Evolutionary conservation across 306 rosid species (phyloP), one percentile per base, ranked within the genome.

Genomic region (Coriaria nepalensis): DNA sequence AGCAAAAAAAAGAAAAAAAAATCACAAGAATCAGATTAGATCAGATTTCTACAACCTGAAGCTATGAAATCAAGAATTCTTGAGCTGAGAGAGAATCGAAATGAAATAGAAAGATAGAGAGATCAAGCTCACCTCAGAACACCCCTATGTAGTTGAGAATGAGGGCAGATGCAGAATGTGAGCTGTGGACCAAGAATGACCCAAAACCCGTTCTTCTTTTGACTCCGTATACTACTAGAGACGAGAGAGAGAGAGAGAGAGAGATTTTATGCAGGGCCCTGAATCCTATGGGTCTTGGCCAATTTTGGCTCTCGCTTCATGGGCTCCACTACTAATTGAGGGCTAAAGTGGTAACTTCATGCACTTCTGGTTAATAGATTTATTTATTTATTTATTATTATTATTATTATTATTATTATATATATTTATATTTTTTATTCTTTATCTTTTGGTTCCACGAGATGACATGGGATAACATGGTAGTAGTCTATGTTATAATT

Each of bases 51-150:
- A 15, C 15, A 5, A 45, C 49, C 49, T 43, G 7, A 52, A 37
- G 37, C 32, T 5, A 34, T 6, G 8, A 8, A 52, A 52, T 2
- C 35, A 6, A 0, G 35, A 57, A 47, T 46, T 37, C 6, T n/a
- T 10, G 2, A 47, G 40, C 33, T 20, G 29, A 20, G 29, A 20
- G 29, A 20, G 29, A 20, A 20, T 20, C 29, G 3, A 20, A 20
- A 20, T 20, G 49, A 45, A 45, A 45, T 45, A 14, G 14, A 15
- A 45, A 8, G 15, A 29, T 7, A 45, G 20, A 13, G 13, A 45
- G 20, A 2, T 45, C 9, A 45, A 45, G 33, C 49, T 37, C 36
- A 50, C 69, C 63, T 64, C 69, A 64, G 69, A 42, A 14, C 47
- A 64, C 69, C 69, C 69, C 69, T 37, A 11, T 0, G 35, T 20